Base-by-base conservation (phyloP, 2,329 filamentous ascomycete genomes). In the Cladorrhinum sp. region DNA sequence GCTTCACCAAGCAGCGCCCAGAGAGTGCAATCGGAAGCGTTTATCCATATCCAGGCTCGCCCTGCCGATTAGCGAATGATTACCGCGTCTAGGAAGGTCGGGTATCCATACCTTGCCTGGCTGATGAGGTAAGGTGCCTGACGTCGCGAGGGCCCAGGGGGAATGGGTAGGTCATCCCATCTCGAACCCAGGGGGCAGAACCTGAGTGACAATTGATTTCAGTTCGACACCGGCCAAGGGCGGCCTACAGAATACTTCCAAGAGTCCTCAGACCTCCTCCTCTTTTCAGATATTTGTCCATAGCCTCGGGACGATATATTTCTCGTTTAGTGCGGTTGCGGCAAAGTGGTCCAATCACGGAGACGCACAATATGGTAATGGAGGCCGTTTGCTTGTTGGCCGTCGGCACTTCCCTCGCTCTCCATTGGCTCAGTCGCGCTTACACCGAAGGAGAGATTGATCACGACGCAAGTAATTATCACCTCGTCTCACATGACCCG, bases 51-150 rank as follows among this genome's bases (percentile, higher is more conserved):
- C 41, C n/a, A 45, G 41, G 18, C n/a, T 49, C 29, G 53, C 25
- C 53, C 13, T 56, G 38, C 53, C 53, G 53, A 56, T 56, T 56
- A 56, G 53, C 53, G 53, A 56, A 56, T 25, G 24, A 45, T 45
- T 45, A 45, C 41, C 41, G 41, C 41, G 41, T 45, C 41, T 45
- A 45, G 41, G 41, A 45, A 45, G 41, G 41, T 45, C 41, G 41
- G 41, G 16, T 45, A 45, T 45, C 41, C 41, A n/a, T 45, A 36
- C 32, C 32, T 36, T 36, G 16, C 32, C 32, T 16, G 16, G 41
- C 41, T 45, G 41, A 45, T 45, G 41, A 45, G 41, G 41, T 45
- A 45, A 45, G 41, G n/a, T 45, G 20, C 41, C 41, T 45, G 41
- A 45, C 41, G 41, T 45, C 18, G n/a, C 36, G 6, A 41, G 10